phyloP scores from a whole-genome alignment of 805 yeast species.

The Kuraishia floccosa region DNA sequence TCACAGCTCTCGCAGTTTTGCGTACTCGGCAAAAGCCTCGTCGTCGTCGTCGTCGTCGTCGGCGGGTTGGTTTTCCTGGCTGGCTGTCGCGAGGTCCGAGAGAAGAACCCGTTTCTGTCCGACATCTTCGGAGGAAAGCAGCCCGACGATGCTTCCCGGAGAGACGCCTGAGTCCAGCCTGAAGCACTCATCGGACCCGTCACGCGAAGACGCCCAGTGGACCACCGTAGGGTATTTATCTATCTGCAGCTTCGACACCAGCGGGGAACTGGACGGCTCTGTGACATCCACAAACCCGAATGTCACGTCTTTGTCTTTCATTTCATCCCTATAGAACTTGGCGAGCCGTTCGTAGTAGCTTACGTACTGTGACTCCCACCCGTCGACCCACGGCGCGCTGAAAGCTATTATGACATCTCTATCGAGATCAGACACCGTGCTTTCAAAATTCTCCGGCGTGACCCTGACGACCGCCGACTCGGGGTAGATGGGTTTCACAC shows the following conservation, averaged over 20 bases:
- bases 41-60: slow-evolving; percentile 14
- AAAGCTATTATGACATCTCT: slow-evolving; percentile 19
- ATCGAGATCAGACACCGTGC: slow-evolving; percentile 4
- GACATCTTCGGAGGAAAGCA: slow-evolving; percentile 19
- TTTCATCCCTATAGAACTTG: slow-evolving; percentile 9
- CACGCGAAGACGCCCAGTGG: slow-evolving; percentile 10
- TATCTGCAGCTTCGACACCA: slow-evolving; percentile 16
- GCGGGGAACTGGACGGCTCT: slow-evolving; percentile 11
- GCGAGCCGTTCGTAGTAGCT: slow-evolving; percentile 21
- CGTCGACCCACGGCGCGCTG: slow-evolving; percentile 22
- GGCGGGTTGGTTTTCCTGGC: slow-evolving; percentile 4
- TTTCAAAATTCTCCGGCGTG: slow-evolving; percentile 7
- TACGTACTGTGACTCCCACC: slow-evolving; percentile 17
- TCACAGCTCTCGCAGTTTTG: slow-evolving; percentile 10
- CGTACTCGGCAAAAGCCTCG: slow-evolving; percentile 7
- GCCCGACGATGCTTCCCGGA: slow-evolving; percentile 12
- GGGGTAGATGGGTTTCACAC: slow-evolving; percentile 20
- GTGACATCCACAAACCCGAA: slow-evolving; percentile 24
- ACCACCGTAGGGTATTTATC: slow-evolving; percentile 19
- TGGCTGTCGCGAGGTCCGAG: slow-evolving; percentile 8
- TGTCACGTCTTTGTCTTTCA: slow-evolving; percentile 7
- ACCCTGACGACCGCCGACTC: slow-evolving; percentile 7
- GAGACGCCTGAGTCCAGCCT: slow-evolving; percentile 11
- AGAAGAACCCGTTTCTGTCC: slow-evolving; percentile 12
- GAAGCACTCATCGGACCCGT: slow-evolving; percentile 1